Evolutionary conservation across 495 filamentous ascomycete genomes (phyloP), one percentile per base, ranked within the genome.

Genomic region (Neurospora sp.): DNA sequence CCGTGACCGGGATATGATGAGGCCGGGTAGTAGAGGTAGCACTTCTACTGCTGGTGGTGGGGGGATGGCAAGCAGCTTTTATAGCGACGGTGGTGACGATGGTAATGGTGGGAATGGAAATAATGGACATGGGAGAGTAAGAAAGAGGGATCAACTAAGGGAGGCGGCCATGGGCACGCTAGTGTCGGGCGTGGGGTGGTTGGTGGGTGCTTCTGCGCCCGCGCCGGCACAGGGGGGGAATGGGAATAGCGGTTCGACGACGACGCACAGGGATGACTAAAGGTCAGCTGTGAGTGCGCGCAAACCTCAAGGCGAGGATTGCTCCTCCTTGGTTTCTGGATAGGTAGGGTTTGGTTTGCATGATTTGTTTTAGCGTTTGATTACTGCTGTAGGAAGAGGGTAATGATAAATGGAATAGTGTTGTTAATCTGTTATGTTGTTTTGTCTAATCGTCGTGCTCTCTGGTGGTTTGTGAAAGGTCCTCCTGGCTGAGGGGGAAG

Each of bases 101-200:
- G 65, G 16, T 76, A 75, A 79, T 76, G 31, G 81, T 22, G 20
- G 20, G 20, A 80, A 81, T 35, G 35, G 35, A 35, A 35, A 35
- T 35, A 35, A 35, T 35, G 35, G 35, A 70, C 81, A 83, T 20
- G 86, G 82, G 14, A 84, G 89, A 74, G 86, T 89, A 35, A 83
- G 93, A 61, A 96, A 94, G 83, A 85, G 94, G 74, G 93, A 97
- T 84, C 88, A 94, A 82, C 86, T 96, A 80, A 81, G 92, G 84
- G 84, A 94, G 87, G 91, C 89, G 85, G 80, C 94, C 79, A 75
- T 92, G 84, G 77, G 93, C 79, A 84, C 84, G 16, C 81, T 97
- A 75, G 93, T 91, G 2, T 92, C 90, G 76, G 93, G 93, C 3
- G 89, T 97, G 76, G 93, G 93, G 3, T 97, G 93, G 93, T 85